Evolutionary conservation across 805 yeast species (phyloP), one percentile per base, ranked within the genome.

Genomic region (Peterozyma xylosa): DNA sequence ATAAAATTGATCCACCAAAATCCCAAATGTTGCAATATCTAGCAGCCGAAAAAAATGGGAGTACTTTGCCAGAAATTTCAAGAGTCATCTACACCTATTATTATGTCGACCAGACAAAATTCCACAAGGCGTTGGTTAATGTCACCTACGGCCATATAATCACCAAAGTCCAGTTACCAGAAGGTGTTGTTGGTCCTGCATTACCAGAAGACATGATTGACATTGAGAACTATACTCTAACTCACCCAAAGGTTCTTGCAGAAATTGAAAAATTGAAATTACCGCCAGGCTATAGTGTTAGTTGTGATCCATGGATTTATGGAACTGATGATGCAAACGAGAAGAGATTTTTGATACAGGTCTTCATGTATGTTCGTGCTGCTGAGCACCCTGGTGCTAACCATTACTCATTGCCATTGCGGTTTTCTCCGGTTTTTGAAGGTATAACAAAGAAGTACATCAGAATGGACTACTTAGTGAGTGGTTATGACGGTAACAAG

Each of bases 251-350:
- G 2, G 79, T 82, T 48, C 50, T 59, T 47, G 85, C 81, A 18
- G 89, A 84, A 60, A 69, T 82, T 52, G 85, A 70, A 47, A 82
- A 82, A 59, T 69, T 83, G 62, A 70, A 78, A 51, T 67, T 84
- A 47, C 90, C 89, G 49, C 55, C 65, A 57, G 59, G 74, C 58
- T 65, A 58, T 48, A 54, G 60, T 34, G 80, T 82, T 39, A 74
- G 80, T 53, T 73, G 73, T 58, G 91, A 84, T 59, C 88, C 90
- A 43, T 86, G 95, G 95, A 86, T 84, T 74, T 84, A 86, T 60
- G 95, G 93, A 57, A 80, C 87, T 32, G 88, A 82, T 57, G 81
- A 78, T 53, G 63, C 74, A 41, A 64, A 71, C 47, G 86, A 80
- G 56, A 68, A 60, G 38, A 74, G 81, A 61, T 76, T 80, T 15